Conservation (phyloP, 495 filamentous ascomycete species). For the Penicillium coprophilum region DNA sequence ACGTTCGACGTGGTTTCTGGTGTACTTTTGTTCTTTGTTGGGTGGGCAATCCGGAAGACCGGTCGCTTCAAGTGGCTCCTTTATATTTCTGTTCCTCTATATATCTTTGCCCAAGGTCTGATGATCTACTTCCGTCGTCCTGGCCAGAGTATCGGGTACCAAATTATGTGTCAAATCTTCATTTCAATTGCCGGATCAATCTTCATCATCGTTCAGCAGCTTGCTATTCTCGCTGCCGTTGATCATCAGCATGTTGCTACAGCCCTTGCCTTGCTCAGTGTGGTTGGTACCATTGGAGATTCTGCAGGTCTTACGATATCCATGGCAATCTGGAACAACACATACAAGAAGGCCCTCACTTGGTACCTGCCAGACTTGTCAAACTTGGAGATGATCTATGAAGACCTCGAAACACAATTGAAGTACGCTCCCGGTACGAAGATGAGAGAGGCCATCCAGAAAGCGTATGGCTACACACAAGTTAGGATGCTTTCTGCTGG, state of each 20-base stretch:
- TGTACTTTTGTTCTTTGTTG: slow-evolving; percentile 43
- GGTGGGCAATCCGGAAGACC: slow-evolving; percentile 50
- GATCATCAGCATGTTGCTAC: slow-evolving; percentile 63
- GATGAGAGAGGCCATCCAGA: slow-evolving; percentile 49
- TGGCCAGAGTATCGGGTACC: slow-evolving; percentile 55
- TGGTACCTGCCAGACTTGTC: slow-evolving; percentile 52
- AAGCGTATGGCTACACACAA: slow-evolving; percentile 55
- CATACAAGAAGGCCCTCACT: slow-evolving; percentile 53
- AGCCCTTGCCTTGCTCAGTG: slow-evolving; percentile 57
- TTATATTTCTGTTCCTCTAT: slow-evolving; percentile 57
- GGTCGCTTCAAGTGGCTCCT: slow-evolving; percentile 52
- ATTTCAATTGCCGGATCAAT: slow-evolving; percentile 62
- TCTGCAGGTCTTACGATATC: slow-evolving; percentile 60
- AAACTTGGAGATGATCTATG: slow-evolving; percentile 51
- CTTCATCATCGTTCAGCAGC: slow-evolving; percentile 60
- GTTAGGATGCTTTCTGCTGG: slow-evolving; percentile 50
- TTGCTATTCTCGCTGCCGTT: slow-evolving; percentile 62
- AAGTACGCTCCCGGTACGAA: slow-evolving; percentile 48
- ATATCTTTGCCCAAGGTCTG: slow-evolving; percentile 53
- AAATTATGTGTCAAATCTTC: slow-evolving; percentile 71
- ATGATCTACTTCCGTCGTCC: slow-evolving; percentile 65
- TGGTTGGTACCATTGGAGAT: slow-evolving; percentile 62
- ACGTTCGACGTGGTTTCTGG: slow-evolving; percentile 49
- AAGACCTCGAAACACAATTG: slow-evolving; percentile 43
- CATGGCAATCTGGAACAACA: slow-evolving; percentile 61